These are phyloP conservation scores for Bocquillonia castaneifolia DNA, from an alignment of 441 rosid genomes.

Conservation along the genomic window DNA sequence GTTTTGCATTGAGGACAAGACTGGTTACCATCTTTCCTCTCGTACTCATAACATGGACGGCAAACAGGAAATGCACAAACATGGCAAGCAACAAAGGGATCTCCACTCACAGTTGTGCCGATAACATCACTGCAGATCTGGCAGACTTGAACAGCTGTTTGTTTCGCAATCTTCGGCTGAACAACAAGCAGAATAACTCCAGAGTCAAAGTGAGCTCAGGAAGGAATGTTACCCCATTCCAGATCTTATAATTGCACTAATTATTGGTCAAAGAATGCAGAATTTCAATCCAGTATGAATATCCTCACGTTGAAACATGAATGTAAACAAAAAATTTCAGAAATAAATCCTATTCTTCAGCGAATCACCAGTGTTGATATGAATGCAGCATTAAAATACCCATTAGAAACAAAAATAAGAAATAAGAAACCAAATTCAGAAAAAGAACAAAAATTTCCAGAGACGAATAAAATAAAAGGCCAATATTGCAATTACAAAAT, in stretches of 20 bases:
- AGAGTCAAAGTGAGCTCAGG: conserved; percentile 1
- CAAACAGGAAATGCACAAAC: conserved; percentile 46
- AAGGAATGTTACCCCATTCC: neutral
- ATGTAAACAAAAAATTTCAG: neutral
- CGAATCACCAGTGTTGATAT: neutral
- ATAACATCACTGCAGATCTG: conserved; percentile 41
- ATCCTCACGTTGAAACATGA: neutral
- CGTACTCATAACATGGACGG: conserved; percentile 44
- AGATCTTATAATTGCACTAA: neutral
- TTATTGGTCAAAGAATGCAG: neutral
- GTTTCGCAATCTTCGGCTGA: conserved; percentile 25
- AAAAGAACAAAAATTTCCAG: neutral
- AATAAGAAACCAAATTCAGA: neutral
- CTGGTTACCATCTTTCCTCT: conserved; percentile 42
- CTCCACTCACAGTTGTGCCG: conserved; percentile 30
- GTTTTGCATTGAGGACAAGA: conserved; percentile 46
- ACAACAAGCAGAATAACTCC: conserved; percentile 6
- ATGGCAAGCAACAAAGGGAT: conserved; percentile 38
- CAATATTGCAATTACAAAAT: neutral
- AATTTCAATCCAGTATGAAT: neutral
- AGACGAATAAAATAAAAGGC: neutral
- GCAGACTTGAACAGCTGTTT: conserved; percentile 26
- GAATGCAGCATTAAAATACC: neutral
- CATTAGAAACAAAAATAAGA: neutral
- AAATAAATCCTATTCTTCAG: neutral